Evolutionary conservation across 768 basidiomycete genomes (phyloP).

Genomic region (Phanerochaete sordida): DNA sequence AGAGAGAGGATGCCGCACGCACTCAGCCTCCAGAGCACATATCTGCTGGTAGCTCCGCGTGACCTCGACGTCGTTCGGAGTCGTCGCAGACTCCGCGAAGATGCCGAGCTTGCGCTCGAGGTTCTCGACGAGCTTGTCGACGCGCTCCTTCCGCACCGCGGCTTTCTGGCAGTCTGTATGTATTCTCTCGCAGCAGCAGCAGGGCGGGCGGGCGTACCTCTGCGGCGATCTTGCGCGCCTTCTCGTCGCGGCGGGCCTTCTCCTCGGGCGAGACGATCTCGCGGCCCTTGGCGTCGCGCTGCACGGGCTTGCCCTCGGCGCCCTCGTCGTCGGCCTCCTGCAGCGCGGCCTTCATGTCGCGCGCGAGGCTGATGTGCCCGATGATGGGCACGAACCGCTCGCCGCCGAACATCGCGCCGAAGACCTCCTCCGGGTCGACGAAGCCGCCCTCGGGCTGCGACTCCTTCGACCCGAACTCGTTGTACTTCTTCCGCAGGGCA

Average conservation of each 20-base stretch:
- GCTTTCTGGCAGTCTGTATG: constrained; percentile 55
- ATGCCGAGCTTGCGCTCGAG: constrained; percentile 81
- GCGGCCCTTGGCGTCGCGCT: constrained; percentile 48
- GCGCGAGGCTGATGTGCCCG: constrained; percentile 81
- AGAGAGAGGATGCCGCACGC: constrained; percentile 26
- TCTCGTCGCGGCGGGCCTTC: constrained; percentile 57
- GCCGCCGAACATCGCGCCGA: constrained; percentile 84
- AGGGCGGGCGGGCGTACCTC: constrained; percentile 48
- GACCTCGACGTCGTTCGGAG: constrained; percentile 67
- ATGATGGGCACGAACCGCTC: constrained; percentile 85
- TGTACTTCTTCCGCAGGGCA: constrained; percentile 75
- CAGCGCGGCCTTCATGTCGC: constrained; percentile 90
- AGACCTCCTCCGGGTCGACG: constrained; percentile 74
- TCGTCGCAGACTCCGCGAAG: constrained; percentile 79
- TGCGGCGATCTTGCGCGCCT: constrained; percentile 56
- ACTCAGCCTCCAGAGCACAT: constrained; percentile 81
- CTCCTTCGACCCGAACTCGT: constrained; percentile 86
- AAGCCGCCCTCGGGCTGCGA: constrained; percentile 80
- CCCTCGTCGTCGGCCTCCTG: constrained; percentile 82
- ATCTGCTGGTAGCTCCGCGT: constrained; percentile 72
- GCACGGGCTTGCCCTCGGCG: constrained; percentile 34
- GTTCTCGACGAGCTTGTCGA: constrained; percentile 73
- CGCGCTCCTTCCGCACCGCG: constrained; percentile 70
- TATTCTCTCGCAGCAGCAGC: constrained; percentile 3
- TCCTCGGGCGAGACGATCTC: constrained; percentile 37